Evolutionary conservation across 208 protist species (phyloP), one percentile per base, ranked within the genome.

Genomic region (Acanthamoeba royreba): DNA sequence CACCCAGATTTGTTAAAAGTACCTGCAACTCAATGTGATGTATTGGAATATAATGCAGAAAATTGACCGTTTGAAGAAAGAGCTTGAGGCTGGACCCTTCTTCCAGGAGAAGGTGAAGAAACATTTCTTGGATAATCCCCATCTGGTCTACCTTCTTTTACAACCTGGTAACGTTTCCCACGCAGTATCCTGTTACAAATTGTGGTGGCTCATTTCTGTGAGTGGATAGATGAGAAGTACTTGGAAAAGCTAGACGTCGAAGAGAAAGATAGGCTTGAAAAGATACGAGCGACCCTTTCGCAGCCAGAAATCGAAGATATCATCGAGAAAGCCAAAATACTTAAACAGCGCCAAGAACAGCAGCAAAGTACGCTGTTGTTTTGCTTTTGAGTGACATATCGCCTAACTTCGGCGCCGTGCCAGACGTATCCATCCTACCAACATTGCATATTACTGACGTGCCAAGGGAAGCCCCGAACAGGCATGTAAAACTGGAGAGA

Each of bases 171-270:
- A 19, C 7, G 38, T 69, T n/a, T 28, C 25, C 22, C 45, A 33
- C 9, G 86, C 38, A 63, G 1, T 3, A 63, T 83, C 72, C 45
- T 49, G 33, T 31, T 45, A 25, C 28, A 31, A 19, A 28, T 15
- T 17, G 66, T 4, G 40, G 66, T 43, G 28, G 17, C 31, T 31
- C 63, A 25, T 40, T 55, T 55, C 13, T 9, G 49, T 9, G 49
- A 9, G 49, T 9, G 49, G 19, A 25, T 28, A 92, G 88, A 92
- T 43, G 88, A 92, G 47, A 49, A 92, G n/a, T 92, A 92, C n/a
- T 38, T 92, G 88, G 63, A 81, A 35, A 92, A 92, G 63, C 88
- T 81, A 25, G 88, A 92, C 55, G n/a, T 81, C 35, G 88, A 92
- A n/a, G 88, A 92, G 25, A 38, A 61, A 35, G 66, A 28, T 13